Evolutionary conservation across 192 early-diverging fungal genomes (phyloP).

Genomic region (Coemansia sp.): DNA sequence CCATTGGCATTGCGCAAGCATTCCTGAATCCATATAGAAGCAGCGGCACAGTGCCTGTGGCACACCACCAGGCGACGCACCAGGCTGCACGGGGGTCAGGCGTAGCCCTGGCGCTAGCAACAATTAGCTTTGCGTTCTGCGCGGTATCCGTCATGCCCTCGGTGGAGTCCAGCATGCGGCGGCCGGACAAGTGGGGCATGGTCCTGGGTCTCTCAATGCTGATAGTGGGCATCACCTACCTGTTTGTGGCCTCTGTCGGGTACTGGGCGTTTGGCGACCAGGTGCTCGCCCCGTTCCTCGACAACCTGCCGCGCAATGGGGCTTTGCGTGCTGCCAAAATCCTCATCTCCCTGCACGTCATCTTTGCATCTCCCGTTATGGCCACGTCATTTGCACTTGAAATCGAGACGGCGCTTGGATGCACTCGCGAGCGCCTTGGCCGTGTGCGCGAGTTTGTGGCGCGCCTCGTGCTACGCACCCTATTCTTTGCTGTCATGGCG

Average conservation of each 20-base stretch:
- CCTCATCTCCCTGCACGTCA: conserved; percentile 76
- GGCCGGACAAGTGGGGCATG: conserved; percentile 61
- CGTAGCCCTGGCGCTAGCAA: conserved; percentile 68
- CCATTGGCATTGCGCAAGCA: conserved; percentile 61
- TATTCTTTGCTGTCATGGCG: conserved; percentile 55
- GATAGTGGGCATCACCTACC: conserved; percentile 65
- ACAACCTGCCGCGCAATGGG: conserved; percentile 60
- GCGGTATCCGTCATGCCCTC: conserved; percentile 79
- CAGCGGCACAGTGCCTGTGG: conserved; percentile 26
- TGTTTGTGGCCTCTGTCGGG: conserved; percentile 65
- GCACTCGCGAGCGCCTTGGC: conserved; percentile 55
- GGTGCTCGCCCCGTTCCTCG: conserved; percentile 62
- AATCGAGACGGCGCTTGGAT: conserved; percentile 58
- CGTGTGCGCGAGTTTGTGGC: conserved; percentile 51
- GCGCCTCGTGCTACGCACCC: conserved; percentile 55
- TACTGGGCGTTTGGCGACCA: conserved; percentile 71
- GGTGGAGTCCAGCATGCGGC: conserved; percentile 72
- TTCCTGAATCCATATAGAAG: conserved; percentile 30
- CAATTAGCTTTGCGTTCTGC: conserved; percentile 74
- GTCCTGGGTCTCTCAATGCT: conserved; percentile 62
- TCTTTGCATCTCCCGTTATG: conserved; percentile 78
- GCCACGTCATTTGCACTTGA: conserved; percentile 70
- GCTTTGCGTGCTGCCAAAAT: conserved; percentile 61
- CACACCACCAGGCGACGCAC: conserved; percentile 32
- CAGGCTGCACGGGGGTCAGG: conserved; percentile 51